A percentile compares a stretch with the other conserved stretches of the same genome.
These are phyloP conservation scores for Osmozyma mogii DNA, from an alignment of 805 yeast species.

Conservation along the genomic window DNA sequence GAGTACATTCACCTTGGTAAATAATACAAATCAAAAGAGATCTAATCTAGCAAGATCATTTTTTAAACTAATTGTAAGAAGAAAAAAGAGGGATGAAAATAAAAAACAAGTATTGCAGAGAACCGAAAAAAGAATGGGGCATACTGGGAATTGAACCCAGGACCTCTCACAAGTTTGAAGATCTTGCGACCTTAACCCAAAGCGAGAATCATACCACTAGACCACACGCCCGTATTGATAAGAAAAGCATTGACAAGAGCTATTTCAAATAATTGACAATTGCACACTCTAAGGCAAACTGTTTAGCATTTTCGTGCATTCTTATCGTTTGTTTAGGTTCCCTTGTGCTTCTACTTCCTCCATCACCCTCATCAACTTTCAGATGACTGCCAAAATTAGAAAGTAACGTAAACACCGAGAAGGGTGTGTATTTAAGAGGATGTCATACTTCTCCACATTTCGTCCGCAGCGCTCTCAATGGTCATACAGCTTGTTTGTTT, in stretches of 20 bases:
- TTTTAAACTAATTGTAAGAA: background rate
- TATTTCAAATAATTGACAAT: conserved; percentile 9
- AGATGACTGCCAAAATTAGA: no score
- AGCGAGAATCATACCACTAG: conserved; percentile 19
- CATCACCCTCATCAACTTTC: conserved; percentile 8
- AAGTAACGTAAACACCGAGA: no score
- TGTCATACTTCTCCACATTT: no score
- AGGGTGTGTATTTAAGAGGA: no score
- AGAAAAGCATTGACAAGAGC: conserved; percentile 5
- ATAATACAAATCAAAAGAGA: background rate
- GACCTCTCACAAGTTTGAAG: conserved; percentile 14
- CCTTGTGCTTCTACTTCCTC: background rate
- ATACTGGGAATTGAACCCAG: conserved; percentile 19
- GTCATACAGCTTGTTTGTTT: no score
- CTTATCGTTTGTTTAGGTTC: conserved; percentile 1
- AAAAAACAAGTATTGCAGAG: background rate
- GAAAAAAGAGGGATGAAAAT: background rate
- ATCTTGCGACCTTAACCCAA: conserved; percentile 8
- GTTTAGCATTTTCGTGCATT: conserved; percentile 5
- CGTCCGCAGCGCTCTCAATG: no score
- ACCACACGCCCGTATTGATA: conserved; percentile 14
- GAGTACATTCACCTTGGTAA: no score
- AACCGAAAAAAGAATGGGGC: conserved; percentile 10
- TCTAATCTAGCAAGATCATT: background rate
- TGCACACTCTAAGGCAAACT: conserved; percentile 8